Evolutionary conservation across 352 stramenopile species (phyloP).

Genomic region (Globisporangium alternatum): DNA sequence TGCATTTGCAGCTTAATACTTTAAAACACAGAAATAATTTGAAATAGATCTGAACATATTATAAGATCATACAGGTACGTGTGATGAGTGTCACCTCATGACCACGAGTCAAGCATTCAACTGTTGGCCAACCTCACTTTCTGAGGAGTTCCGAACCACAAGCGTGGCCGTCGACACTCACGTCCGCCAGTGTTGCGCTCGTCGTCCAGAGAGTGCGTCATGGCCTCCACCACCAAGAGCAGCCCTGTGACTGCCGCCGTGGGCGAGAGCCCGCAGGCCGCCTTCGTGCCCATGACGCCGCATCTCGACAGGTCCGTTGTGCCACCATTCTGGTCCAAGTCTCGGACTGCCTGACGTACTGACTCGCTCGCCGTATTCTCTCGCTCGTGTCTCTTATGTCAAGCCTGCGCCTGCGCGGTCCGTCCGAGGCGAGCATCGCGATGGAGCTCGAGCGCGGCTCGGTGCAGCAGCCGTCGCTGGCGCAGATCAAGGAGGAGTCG

Average conservation of each 20-base stretch:
- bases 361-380: conserved; percentile 9
- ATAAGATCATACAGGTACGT: too few relatives aligned
- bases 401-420: conserved; percentile 20
- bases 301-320: conserved; percentile 29
- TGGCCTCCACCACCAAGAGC: conserved; percentile 3
- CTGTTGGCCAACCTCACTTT: too few relatives aligned
- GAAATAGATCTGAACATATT: too few relatives aligned
- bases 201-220: not conserved
- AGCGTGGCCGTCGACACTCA: too few relatives aligned
- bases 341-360: not conserved
- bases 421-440: conserved; percentile 32
- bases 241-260: not conserved
- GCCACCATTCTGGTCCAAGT: conserved; percentile 1
- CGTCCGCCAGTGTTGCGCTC: not conserved
- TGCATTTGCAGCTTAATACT: too few relatives aligned
- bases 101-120: too few relatives aligned
- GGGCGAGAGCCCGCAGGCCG: conserved; percentile 21
- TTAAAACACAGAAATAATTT: too few relatives aligned
- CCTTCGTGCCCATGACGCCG: conserved; percentile 30
- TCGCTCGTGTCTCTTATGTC: conserved; percentile 21
- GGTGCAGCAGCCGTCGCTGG: conserved; percentile 28
- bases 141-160: too few relatives aligned
- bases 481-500: conserved; percentile 39
- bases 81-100: too few relatives aligned
- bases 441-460: conserved; percentile 28